These are phyloP conservation scores for Pestalotiopsis sp. DNA, from an alignment of 2,329 filamentous ascomycete species.

Conservation along the genomic window DNA sequence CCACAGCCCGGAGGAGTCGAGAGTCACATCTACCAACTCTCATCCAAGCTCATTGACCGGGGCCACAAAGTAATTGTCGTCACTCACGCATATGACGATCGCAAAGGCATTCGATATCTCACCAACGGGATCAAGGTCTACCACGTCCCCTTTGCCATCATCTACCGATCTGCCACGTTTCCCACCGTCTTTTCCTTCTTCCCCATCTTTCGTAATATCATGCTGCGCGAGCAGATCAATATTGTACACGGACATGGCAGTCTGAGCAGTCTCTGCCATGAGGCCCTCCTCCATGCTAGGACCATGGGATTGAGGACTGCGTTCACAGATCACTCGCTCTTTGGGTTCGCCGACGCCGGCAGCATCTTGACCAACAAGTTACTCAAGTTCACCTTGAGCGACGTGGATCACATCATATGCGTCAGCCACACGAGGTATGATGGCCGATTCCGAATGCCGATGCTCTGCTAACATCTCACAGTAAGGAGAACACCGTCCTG, in stretches of 20 bases:
- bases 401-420: conserved; percentile 97
- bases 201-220: conserved; percentile 94
- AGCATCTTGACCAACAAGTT: conserved; percentile 98
- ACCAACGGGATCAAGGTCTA: conserved; percentile 99
- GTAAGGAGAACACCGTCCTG: conserved; percentile 97
- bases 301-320: conserved; percentile 97
- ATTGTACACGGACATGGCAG: conserved; percentile 98
- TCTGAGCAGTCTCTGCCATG: conserved; percentile 89
- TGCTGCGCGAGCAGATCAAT: conserved; percentile 91
- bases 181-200: conserved; percentile 99
- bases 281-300: conserved; percentile 90
- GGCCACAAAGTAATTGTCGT: conserved; percentile 98
- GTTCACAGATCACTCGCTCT: conserved; percentile 96
- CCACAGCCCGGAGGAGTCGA: conserved; percentile 95
- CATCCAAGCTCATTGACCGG: conserved; percentile 93
- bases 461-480: conserved; percentile 41
- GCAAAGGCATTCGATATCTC: conserved; percentile 90
- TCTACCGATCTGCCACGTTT: conserved; percentile 91
- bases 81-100: conserved; percentile 90
- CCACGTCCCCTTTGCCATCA: conserved; percentile 93
- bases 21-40: conserved; percentile 97
- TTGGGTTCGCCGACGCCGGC: conserved; percentile 93
- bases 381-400: conserved; percentile 92
- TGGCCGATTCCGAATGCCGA: not conserved
- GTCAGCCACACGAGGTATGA: conserved; percentile 94